Evolutionary conservation across 2,329 filamentous ascomycete species (phyloP), one percentile per base, ranked within the genome.

Genomic region (Cytospora schulzeri): DNA sequence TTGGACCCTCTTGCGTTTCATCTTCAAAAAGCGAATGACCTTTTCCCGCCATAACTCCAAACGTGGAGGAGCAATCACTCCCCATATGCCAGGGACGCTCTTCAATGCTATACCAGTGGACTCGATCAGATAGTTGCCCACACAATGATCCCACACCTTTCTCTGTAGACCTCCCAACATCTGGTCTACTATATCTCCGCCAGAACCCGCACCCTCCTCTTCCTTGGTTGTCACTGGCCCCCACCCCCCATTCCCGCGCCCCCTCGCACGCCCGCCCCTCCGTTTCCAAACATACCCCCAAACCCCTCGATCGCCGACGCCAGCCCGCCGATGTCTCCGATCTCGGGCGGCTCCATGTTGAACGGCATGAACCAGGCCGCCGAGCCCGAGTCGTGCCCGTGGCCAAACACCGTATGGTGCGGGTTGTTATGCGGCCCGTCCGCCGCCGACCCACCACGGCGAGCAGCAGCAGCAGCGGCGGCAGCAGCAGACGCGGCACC

Each of bases 341-440:
- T 76, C 64, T 87, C 85, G 0, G 91, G 88, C 24, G 92, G 91
- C 65, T 95, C 91, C 77, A 96, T 87, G 73, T 96, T 96, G 77
- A 97, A 96, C 1, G 93, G 92, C 80, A 96, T 88, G 75, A 96
- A 96, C 91, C 93, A 98, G 6, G 91, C 91, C 60, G 88, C 89
- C 58, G 80, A 83, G 2, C 82, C 48, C 9, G 50, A 78, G 66
- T 86, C 84, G 41, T 77, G 77, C 4, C 73, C 74, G 56, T 71
- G 70, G 2, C 70, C 72, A 54, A 73, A 73, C 1, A 70, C 70
- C 14, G 71, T 70, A 26, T 73, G 71, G 56, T 76, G 66, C 24
- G 70, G 56, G 62, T 62, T 63, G 35, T 60, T 57, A 31, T 68
- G 64, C 48, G 35, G 33, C 4, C 57, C 48, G 2, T 63, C 60